Evolutionary conservation across 202 grass and related monocot genomes (phyloP), one percentile per base, ranked within the genome.

Genomic region (Zoysia matrella): DNA sequence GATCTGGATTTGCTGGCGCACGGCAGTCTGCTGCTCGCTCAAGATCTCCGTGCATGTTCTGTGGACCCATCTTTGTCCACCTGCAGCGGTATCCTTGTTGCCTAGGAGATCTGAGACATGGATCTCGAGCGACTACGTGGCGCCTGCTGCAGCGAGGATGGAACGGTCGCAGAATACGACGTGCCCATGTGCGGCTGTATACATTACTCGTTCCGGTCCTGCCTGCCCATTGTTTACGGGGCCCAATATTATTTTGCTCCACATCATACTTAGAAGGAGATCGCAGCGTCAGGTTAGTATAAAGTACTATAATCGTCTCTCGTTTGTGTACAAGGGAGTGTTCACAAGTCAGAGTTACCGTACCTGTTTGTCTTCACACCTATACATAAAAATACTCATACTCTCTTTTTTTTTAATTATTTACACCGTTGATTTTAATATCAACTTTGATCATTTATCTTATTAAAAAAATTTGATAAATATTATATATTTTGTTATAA

Each of bases 81-180:
- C 41, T 65, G 43, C 13, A 47, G 12, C 61, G 47, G 55, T 64
- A 83, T 74, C 61, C 60, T 71, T 55, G 36, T 11, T 70, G 81
- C 69, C 63, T 42, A 50, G 71, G 62, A 67, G 50, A 83, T 75
- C 53, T 58, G 61, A 48, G 71, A 12, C 44, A 76, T 83, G 43
- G 52, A 83, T 76, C 43, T 49, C 72, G 42, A 67, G 72, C 53
- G 18, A n/a, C 71, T 56, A 65, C 18, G 60, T 39, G 52, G 22
- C 5, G 5, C 6, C 41, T 36, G 30, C 30, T 36, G 30, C 30
- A 67, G 40, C 42, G 4, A 16, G 42, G 42, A 6, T 47, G 15
- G 15, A 4, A 47, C 7, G 11, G 54, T 67, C 7, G 45, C 11
- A 57, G 51, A 69, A 57, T 64, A 69, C 10, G 60, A 74, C 41